phyloP scores from a whole-genome alignment of 345 rosid species.

The Brassica carinata region DNA sequence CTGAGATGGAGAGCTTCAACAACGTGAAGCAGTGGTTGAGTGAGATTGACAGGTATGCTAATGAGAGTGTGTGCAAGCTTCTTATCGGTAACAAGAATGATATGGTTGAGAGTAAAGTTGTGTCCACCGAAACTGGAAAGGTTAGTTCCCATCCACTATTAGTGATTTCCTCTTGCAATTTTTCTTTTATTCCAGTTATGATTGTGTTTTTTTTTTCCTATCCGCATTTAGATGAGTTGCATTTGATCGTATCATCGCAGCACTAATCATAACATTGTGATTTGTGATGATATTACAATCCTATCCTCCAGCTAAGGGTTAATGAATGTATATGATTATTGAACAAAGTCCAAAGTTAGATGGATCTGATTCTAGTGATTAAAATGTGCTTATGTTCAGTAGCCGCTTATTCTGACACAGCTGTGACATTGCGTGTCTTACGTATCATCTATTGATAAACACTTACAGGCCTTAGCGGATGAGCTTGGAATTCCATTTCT shows the following conservation, averaged over 20 bases:
- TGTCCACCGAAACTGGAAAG: conserved; percentile 84
- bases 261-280: neutral
- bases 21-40: conserved; percentile 89
- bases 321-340: neutral
- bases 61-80: conserved; percentile 90
- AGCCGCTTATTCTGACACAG: neutral
- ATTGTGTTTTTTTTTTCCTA: conserved; percentile 9
- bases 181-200: neutral
- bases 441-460: conserved; percentile 7
- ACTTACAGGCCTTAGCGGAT: conserved; percentile 70
- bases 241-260: neutral
- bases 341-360: neutral
- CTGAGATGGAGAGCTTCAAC: conserved; percentile 91
- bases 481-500: conserved; percentile 81
- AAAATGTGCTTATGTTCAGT: neutral
- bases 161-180: neutral
- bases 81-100: conserved; percentile 84
- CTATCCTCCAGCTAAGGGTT: neutral
- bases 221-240: neutral
- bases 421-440: conserved; percentile 21
- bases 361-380: neutral
- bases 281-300: neutral
- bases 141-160: conserved; percentile 31
- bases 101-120: conserved; percentile 77
- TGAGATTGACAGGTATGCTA: conserved; percentile 89